A percentile compares a stretch with the other conserved stretches of the same genome.
Evolutionary conservation across 768 basidiomycete species (phyloP).

Genomic region (Mrakia blollopis): DNA sequence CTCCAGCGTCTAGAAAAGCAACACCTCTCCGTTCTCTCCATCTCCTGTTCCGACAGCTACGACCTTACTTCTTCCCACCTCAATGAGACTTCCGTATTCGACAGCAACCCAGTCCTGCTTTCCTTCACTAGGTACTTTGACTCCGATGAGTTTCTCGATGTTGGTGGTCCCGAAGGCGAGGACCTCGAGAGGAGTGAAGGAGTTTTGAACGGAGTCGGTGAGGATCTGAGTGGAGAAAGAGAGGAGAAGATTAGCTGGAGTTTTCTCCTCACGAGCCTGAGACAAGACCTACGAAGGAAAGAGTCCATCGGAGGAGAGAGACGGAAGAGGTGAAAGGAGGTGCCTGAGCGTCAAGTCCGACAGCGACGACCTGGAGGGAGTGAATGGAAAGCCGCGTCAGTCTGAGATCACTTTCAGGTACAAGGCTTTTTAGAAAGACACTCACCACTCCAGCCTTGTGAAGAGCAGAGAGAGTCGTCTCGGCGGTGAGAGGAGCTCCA

Average conservation of each 20-base stretch:
- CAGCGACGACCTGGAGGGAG: no score
- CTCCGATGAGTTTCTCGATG: constrained; percentile 54
- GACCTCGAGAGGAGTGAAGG: constrained; percentile 41
- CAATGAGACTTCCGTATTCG: neutral
- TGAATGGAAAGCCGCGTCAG: neutral
- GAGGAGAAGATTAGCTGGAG: neutral
- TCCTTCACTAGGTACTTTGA: constrained; percentile 33
- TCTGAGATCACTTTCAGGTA: no score
- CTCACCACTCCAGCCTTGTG: constrained; percentile 51
- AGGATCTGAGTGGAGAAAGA: neutral
- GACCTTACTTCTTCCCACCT: constrained; percentile 5
- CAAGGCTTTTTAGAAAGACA: neutral
- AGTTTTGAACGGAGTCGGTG: constrained; percentile 7
- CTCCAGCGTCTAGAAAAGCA: no score
- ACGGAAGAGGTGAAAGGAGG: neutral
- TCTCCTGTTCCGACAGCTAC: neutral
- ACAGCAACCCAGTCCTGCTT: constrained; percentile 23
- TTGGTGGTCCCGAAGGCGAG: constrained; percentile 55
- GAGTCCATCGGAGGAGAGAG: neutral
- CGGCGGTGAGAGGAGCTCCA: constrained; percentile 68
- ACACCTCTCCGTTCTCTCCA: neutral
- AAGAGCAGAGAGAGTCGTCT: constrained; percentile 60
- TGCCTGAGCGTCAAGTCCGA: neutral
- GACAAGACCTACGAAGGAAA: neutral
- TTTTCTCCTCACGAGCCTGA: constrained; percentile 32